Evolutionary conservation across 768 basidiomycete species (phyloP), one percentile per base, ranked within the genome.

Genomic region (Lactifluus echinatus): DNA sequence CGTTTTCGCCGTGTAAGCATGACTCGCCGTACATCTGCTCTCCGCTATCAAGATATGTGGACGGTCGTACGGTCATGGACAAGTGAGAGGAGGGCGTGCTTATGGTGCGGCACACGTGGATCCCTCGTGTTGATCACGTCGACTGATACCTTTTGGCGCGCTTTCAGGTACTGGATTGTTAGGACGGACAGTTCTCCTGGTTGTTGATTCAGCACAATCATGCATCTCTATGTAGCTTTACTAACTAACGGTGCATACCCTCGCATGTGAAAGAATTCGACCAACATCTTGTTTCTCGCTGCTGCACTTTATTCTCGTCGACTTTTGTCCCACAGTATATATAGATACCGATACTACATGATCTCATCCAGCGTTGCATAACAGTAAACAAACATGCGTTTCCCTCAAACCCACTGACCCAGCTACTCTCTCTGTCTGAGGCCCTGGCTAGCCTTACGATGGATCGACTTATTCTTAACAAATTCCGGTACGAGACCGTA

Each of bases 1-100:
- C 74, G 21, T 66, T 77, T 49, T 68, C 72, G 40, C 73, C 70
- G 55, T 70, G 72, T 44, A 74, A 66, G 53, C 45, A 61, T 15
- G 64, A 54, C 43, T 62, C 63, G 7, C 64, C 62, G 53, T 70
- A 71, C 26, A 55, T 61, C 34, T 60, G 36, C 44, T 73, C 75
- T 29, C 55, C 68, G 6, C 65, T 76, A 43, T 69, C 67, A 14
- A 21, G 33, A 40, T 34, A 15, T 47, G 44, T 23, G 47, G 62
- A 50, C 37, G 56, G 46, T 42, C 34, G 29, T 46, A 31, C 43
- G 12, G 29, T 28, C 6, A 50, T 53, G 56, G 33, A 23, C 8
- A 34, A 45, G 26, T 23, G 34, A 29, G 34, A 29, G 34, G 15
- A 6, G 33, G 10, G 36, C 44, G 34, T 43, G 15, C 14, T 50